Evolutionary conservation across 768 basidiomycete species (phyloP).

Genomic region (Amanita polypyramis): DNA sequence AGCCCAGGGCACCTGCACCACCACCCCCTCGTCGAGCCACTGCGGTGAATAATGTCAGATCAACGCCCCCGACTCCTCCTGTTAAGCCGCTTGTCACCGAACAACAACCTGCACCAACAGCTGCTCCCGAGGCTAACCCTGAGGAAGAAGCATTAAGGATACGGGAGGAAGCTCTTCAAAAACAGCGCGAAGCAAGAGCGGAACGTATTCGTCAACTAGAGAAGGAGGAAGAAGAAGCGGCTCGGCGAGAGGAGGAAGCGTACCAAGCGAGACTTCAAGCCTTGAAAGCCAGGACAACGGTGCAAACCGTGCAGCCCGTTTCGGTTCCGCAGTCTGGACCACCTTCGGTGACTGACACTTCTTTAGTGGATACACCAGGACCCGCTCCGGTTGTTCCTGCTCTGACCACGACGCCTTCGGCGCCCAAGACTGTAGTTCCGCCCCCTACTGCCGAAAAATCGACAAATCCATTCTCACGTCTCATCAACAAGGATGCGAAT

Average conservation of each 20-base stretch:
- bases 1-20: conserved; percentile 21
- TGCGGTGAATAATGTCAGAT: conserved; percentile 19
- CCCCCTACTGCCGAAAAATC: conserved; percentile 37
- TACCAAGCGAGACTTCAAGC: conserved; percentile 27
- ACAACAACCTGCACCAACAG: conserved; percentile 18
- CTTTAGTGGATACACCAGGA: conserved; percentile 19
- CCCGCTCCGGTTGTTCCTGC: conserved; percentile 22
- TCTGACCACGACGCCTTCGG: conserved; percentile 21
- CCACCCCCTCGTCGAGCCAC: conserved; percentile 32
- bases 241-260: conserved; percentile 34
- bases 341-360: conserved; percentile 23
- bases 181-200: conserved; percentile 62
- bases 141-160: conserved; percentile 66
- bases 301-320: conserved; percentile 18
- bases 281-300: conserved; percentile 23
- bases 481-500: conserved; percentile 38
- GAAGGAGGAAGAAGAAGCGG: conserved; percentile 39
- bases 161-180: conserved; percentile 61
- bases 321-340: conserved; percentile 24
- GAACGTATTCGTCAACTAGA: conserved; percentile 65
- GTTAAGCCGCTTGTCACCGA: conserved; percentile 13
- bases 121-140: conserved; percentile 48
- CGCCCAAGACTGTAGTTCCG: conserved; percentile 16
- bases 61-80: conserved; percentile 14
- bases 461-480: conserved; percentile 74